phyloP scores from a whole-genome alignment of 192 early-diverging fungal genomes.

The Chytriomyces sp. region DNA sequence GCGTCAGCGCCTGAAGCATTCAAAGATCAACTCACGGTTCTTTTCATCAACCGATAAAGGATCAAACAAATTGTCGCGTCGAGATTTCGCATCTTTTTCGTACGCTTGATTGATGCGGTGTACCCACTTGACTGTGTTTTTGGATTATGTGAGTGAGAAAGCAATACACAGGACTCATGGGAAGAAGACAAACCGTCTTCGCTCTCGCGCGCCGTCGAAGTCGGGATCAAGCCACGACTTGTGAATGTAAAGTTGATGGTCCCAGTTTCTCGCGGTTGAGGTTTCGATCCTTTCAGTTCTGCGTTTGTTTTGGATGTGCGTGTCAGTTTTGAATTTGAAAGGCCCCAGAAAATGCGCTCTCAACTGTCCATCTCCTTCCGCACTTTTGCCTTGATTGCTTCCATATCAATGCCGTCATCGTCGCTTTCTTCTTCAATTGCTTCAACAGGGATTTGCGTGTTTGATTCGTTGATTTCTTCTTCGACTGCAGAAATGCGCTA shows the following conservation, averaged over 20 bases:
- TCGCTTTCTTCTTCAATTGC: slow-evolving; percentile 32
- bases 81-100: slow-evolving; percentile 26
- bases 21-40: slow-evolving; percentile 29
- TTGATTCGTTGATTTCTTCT: not conserved
- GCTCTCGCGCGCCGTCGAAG: slow-evolving; percentile 57
- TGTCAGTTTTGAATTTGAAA: slow-evolving; percentile 7
- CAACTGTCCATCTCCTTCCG: slow-evolving; percentile 43
- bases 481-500: not conserved
- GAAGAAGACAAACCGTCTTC: slow-evolving; percentile 52
- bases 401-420: slow-evolving; percentile 56
- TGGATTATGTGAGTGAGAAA: not conserved
- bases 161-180: not conserved
- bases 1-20: not conserved
- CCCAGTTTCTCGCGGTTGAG: slow-evolving; percentile 28
- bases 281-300: slow-evolving; percentile 34
- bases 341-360: slow-evolving; percentile 8
- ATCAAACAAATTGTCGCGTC: slow-evolving; percentile 13
- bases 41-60: slow-evolving; percentile 27
- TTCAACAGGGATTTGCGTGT: slow-evolving; percentile 9
- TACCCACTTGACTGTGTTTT: slow-evolving; percentile 51
- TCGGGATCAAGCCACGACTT: slow-evolving; percentile 49
- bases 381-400: slow-evolving; percentile 49
- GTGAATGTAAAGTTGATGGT: slow-evolving; percentile 49
- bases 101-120: slow-evolving; percentile 45
- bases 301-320: slow-evolving; percentile 16